Evolutionary conservation across 2,329 filamentous ascomycete species (phyloP).

Genomic region (Claviceps monticola): DNA sequence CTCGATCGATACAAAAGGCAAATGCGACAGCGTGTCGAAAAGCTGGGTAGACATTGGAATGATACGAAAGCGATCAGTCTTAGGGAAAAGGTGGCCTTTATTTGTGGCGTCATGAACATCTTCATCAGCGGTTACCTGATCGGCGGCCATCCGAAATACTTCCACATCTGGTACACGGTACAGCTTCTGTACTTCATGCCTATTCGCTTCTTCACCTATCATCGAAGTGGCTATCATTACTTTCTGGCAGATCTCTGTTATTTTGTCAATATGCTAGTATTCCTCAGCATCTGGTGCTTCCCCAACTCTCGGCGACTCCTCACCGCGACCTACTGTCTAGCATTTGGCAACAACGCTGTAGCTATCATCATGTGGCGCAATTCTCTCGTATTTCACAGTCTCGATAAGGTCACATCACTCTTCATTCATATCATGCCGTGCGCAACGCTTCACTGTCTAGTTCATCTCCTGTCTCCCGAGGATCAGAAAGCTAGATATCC

Average conservation of each 20-base stretch:
- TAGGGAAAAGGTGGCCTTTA: conserved; percentile 91
- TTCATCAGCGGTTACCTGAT: conserved; percentile 93
- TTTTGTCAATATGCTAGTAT: conserved; percentile 81
- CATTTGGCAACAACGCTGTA: conserved; percentile 91
- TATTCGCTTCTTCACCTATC: conserved; percentile 83
- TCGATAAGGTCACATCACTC: conserved; percentile 96
- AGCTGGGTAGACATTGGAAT: conserved; percentile 73
- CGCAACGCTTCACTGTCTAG: conserved; percentile 79
- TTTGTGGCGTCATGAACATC: conserved; percentile 91
- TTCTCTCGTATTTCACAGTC: conserved; percentile 92
- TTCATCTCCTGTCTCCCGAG: conserved; percentile 61
- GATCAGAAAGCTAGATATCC: conserved; percentile 61
- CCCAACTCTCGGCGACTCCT: conserved; percentile 83
- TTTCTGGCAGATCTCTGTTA: conserved; percentile 96
- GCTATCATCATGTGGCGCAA: conserved; percentile 99
- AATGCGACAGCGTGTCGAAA: conserved; percentile 82
- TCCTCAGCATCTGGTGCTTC: conserved; percentile 80
- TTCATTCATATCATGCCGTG: conserved; percentile 99
- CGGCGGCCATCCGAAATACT: conserved; percentile 69
- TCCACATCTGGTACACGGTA: conserved; percentile 83
- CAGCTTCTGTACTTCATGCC: conserved; percentile 95
- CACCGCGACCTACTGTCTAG: conserved; percentile 81
- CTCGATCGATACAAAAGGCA: conserved; percentile 79
- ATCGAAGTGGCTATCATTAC: conserved; percentile 85
- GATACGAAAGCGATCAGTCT: conserved; percentile 77